Evolutionary conservation across 2,329 filamentous ascomycete species (phyloP), one percentile per base, ranked within the genome.

Genomic region (Nemania sp.): DNA sequence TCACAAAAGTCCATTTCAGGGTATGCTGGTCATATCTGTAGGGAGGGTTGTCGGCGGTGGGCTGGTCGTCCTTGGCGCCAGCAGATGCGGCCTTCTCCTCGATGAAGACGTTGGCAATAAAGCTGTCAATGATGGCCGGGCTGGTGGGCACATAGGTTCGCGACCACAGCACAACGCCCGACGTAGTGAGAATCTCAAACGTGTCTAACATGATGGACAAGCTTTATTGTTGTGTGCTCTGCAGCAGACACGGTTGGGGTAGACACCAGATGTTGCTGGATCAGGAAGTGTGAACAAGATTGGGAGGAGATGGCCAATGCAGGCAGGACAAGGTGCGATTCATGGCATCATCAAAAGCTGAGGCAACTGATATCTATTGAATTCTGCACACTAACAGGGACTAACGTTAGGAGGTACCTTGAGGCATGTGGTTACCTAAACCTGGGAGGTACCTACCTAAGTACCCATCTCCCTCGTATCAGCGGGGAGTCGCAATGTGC

Each of bases 41-140:
- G 0, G 88, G 83, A 15, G 90, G 86, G 68, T 91, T 91, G 52
- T 78, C 80, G 15, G 85, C 79, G 13, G 87, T 83, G 6, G 87
- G 85, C 51, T 77, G 79, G 49, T 81, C 77, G 62, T 87, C 84
- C 66, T 86, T 85, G 54, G 87, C 81, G 57, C 85, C 80, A 54
- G 83, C 81, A 52, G 82, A 82, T 59, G 87, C 83, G 62, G 85
- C 84, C 76, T 91, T 93, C 80, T 97, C 94, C 78, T 99, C 95
- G 73, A 99, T 97, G 75, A 99, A 97, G 73, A 97, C 91, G 77
- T 98, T 92, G 75, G 89, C 88, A 77, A 99, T 97, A 76, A 99
- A 89, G 80, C 87, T 90, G 81, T 99, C 97, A 81, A 99, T 88
- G 66, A 97, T 83, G 69, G 90, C 87, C 45, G 90, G 85, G 74